phyloP scores from a whole-genome alignment of 1,139 yeast species.

The Geotrichum aggregatum region DNA sequence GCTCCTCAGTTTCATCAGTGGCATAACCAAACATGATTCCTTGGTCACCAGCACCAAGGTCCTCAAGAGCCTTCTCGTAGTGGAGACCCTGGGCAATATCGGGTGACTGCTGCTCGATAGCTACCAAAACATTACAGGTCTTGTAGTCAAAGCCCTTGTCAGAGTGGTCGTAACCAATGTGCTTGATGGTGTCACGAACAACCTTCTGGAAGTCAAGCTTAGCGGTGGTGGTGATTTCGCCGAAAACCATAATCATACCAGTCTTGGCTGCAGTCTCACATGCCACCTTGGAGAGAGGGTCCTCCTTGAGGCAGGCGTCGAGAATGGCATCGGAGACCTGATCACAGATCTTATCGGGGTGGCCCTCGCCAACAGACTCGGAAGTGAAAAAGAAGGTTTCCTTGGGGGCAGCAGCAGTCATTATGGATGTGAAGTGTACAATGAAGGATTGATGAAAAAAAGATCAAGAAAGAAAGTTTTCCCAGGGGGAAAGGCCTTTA shows the following conservation, averaged over 20 bases:
- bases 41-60: slow-evolving; percentile 99
- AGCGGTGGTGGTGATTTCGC: slow-evolving; percentile 98
- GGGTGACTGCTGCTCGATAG: slow-evolving; percentile 98
- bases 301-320: slow-evolving; percentile 94
- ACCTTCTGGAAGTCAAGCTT: slow-evolving; percentile 92
- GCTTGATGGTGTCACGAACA: slow-evolving; percentile 96
- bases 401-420: slow-evolving; percentile 33
- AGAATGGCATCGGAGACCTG: slow-evolving; percentile 97
- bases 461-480: slow-evolving; percentile 11
- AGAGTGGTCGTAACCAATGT: slow-evolving; percentile 94
- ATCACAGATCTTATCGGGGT: slow-evolving; percentile 99
- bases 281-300: slow-evolving; percentile 97
- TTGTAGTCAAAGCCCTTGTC: slow-evolving; percentile 98
- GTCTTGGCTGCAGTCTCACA: slow-evolving; percentile 99
- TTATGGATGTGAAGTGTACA: slow-evolving; percentile 22
- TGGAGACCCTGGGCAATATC: slow-evolving; percentile 99
- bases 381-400: slow-evolving; percentile 79
- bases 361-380: slow-evolving; percentile 97
- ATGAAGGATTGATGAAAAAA: slow-evolving; percentile 13
- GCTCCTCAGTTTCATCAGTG: slow-evolving; percentile 97
- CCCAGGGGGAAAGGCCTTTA: not conserved
- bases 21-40: slow-evolving; percentile 99
- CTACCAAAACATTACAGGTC: slow-evolving; percentile 97
- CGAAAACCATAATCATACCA: slow-evolving; percentile 98
- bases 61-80: slow-evolving; percentile 93